phyloP scores from a whole-genome alignment of 2,329 filamentous ascomycete species.

The Aureobasidium sp. region DNA sequence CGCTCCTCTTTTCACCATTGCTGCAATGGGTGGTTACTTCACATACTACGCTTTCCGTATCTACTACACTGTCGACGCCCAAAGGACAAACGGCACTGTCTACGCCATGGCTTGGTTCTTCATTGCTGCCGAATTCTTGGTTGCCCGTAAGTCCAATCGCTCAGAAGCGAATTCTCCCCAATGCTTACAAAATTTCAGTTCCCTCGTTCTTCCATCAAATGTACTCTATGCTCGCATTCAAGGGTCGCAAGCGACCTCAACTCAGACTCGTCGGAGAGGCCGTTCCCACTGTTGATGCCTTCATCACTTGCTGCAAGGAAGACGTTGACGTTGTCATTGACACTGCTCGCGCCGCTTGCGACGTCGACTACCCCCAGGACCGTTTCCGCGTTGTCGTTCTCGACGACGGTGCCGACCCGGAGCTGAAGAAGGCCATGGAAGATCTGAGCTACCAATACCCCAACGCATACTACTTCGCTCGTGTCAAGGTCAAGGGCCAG shows the following conservation, averaged over 20 bases:
- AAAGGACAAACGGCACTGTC: slow-evolving; percentile 1
- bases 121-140: slow-evolving; percentile 10
- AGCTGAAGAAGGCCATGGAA: slow-evolving; percentile 28
- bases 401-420: slow-evolving; percentile 30
- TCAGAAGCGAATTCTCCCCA: background rate
- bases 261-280: slow-evolving; percentile 18
- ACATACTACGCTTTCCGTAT: slow-evolving; percentile 13
- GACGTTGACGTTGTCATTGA: slow-evolving; percentile 33
- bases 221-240: slow-evolving; percentile 39
- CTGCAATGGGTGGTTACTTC: slow-evolving; percentile 8
- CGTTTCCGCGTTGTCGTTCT: slow-evolving; percentile 31
- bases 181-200: slow-evolving; percentile 35
- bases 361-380: slow-evolving; percentile 32
- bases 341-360: slow-evolving; percentile 29
- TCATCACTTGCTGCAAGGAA: slow-evolving; percentile 37
- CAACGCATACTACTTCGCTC: slow-evolving; percentile 35
- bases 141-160: background rate
- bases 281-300: slow-evolving; percentile 33
- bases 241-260: slow-evolving; percentile 11
- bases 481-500: slow-evolving; percentile 29
- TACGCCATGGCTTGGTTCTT: slow-evolving; percentile 11
- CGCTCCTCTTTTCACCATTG: slow-evolving; percentile 10
- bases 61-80: slow-evolving; percentile 10
- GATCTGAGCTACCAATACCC: slow-evolving; percentile 28
- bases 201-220: slow-evolving; percentile 77